Conservation (phyloP, 768 basidiomycete genomes). For the Hirschioporus abietinus region DNA sequence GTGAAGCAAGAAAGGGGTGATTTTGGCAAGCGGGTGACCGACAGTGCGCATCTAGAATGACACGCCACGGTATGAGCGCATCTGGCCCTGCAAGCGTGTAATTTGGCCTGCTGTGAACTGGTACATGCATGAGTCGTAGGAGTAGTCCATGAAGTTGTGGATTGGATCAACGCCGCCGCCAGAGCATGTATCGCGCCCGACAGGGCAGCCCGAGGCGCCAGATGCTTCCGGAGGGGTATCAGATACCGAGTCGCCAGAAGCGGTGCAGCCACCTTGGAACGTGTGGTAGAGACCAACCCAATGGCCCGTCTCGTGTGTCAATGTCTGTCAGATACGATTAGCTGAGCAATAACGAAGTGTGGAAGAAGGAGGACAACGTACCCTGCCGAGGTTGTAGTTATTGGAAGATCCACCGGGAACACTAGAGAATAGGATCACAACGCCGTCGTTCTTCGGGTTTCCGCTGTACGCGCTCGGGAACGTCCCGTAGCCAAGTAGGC, state of each 20-base stretch:
- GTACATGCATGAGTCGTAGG: conserved; percentile 26
- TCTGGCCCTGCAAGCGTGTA: conserved; percentile 15
- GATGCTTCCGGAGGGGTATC: conserved; percentile 19
- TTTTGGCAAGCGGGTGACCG: too few relatives aligned
- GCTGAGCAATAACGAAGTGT: not conserved
- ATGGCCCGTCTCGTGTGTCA: conserved; percentile 35
- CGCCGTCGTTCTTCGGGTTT: conserved; percentile 43
- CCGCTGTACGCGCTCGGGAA: conserved; percentile 41
- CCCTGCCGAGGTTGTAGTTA: conserved; percentile 31
- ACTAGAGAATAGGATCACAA: conserved; percentile 29
- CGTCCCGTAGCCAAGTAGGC: conserved; percentile 50
- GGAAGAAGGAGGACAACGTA: not conserved
- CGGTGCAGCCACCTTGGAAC: conserved; percentile 29
- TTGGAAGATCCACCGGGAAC: conserved; percentile 35
- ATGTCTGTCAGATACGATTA: conserved; percentile 15
- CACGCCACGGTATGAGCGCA: conserved; percentile 13
- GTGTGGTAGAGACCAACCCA: conserved; percentile 37
- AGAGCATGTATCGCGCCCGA: conserved; percentile 28
- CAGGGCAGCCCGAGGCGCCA: conserved; percentile 30
- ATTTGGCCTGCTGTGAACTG: conserved; percentile 28
- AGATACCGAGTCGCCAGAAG: conserved; percentile 17
- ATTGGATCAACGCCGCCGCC: conserved; percentile 13
- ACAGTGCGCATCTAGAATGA: too few relatives aligned
- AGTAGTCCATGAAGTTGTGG: conserved; percentile 27
- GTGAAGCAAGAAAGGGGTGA: too few relatives aligned